Base-by-base conservation (phyloP, 75 land plant genomes). In the Ceratopteris richardii region DNA sequence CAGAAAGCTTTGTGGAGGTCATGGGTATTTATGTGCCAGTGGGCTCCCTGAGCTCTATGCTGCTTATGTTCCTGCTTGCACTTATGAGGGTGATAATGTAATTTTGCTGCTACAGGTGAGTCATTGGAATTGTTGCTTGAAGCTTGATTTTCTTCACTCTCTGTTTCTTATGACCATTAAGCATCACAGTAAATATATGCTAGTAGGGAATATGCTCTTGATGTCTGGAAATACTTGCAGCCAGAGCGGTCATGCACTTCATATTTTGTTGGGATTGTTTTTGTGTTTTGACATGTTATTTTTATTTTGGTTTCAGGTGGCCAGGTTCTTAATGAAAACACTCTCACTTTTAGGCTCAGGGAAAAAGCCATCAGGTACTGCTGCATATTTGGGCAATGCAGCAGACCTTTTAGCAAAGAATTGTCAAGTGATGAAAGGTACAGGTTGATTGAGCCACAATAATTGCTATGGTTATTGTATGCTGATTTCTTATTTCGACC, bases 301-400 rank as follows among this genome's bases (percentile, higher is more conserved):
- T 26, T 2, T 46, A 5, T 11, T 43, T 42, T 39, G 41, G n/a
- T 39, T 44, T 20, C 73, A 94, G 98, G 98, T 94, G 61, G 96
- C 98, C 51, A 77, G 88, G 63, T 94, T 94, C 61, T 76, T 94
- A 13, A 67, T 94, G 85, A 94, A 94, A 84, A 83, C 96, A 9
- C 74, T 94, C 33, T 60, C 87, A 29, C 87, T 83, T 56, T 52
- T 90, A 56, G 82, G 64, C 12, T 70, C 88, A 29, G 87, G 66
- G 27, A 51, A 41, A 23, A 72, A 62, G 29, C 79, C 71, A 31
- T 54, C 61, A 18, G 79, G 79, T 33, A 77, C 79, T 36, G 77
- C 79, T 33, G 64, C 70, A n/a, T 77, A 77, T 57, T 50, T 77
- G 41, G 79, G 66, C 14, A 68, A 67, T 43, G 31, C 66, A 0